Percentiles rank a stretch among this genome's conserved stretches.
Evolutionary conservation across 2,329 filamentous ascomycete genomes (phyloP).

Genomic region (Daldinia eschscholtzii): DNA sequence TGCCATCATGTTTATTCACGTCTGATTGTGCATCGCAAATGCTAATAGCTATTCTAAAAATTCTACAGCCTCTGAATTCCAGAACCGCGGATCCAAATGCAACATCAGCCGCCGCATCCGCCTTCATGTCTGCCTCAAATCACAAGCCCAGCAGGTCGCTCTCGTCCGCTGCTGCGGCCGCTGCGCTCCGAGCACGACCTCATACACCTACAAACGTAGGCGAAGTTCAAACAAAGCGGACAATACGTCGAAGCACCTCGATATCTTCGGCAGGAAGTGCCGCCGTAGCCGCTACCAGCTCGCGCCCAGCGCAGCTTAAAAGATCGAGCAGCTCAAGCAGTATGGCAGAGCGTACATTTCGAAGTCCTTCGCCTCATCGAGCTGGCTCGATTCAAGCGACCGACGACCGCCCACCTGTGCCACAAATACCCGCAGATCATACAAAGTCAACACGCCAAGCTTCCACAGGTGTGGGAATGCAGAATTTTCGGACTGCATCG

Average conservation of each 20-base stretch:
- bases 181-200: slow-evolving; percentile 83
- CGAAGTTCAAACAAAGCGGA: slow-evolving; percentile 89
- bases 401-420: slow-evolving; percentile 77
- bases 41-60: slow-evolving; percentile 34
- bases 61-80: slow-evolving; percentile 70
- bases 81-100: slow-evolving; percentile 78
- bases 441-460: slow-evolving; percentile 56
- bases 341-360: slow-evolving; percentile 91
- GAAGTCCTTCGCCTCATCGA: slow-evolving; percentile 76
- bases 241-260: slow-evolving; percentile 78
- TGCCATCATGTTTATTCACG: slow-evolving; percentile 37
- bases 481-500: slow-evolving; percentile 66
- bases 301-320: slow-evolving; percentile 62
- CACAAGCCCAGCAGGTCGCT: slow-evolving; percentile 71
- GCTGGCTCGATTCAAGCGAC: slow-evolving; percentile 55
- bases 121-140: slow-evolving; percentile 76
- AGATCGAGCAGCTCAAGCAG: slow-evolving; percentile 79
- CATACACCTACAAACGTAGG: slow-evolving; percentile 83
- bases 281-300: slow-evolving; percentile 59
- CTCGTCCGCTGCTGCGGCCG: slow-evolving; percentile 87
- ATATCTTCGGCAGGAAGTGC: slow-evolving; percentile 70
- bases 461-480: slow-evolving; percentile 59
- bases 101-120: slow-evolving; percentile 83
- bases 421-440: slow-evolving; percentile 69
- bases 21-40: slow-evolving; percentile 19